Conservation (phyloP, 495 filamentous ascomycete genomes). For the Hypomontagnella submonticulosa region DNA sequence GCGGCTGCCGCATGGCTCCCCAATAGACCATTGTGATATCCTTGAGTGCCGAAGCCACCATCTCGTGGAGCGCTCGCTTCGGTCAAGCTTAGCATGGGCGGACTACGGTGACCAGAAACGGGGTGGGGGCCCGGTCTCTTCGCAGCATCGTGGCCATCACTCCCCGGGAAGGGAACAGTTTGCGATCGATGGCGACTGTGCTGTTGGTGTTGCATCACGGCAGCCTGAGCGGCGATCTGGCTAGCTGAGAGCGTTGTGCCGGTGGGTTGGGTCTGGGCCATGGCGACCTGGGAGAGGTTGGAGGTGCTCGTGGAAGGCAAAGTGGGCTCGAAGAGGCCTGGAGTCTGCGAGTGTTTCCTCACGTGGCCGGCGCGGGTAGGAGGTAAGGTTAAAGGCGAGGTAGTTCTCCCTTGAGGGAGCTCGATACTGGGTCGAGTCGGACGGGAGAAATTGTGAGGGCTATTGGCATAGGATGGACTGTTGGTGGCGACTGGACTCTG, state of each 20-base stretch:
- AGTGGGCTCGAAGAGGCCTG: constrained; percentile 90
- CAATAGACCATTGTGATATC: constrained; percentile 73
- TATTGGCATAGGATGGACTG: constrained; percentile 49
- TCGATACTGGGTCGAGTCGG: constrained; percentile 54
- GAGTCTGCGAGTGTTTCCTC: constrained; percentile 73
- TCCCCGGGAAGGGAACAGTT: constrained; percentile 65
- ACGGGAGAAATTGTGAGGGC: constrained; percentile 68
- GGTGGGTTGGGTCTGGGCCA: constrained; percentile 45
- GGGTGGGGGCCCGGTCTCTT: constrained; percentile 51
- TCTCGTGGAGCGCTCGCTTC: constrained; percentile 67
- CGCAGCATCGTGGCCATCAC: constrained; percentile 47
- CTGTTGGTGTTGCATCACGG: constrained; percentile 70
- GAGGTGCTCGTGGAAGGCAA: constrained; percentile 73
- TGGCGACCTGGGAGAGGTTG: constrained; percentile 63
- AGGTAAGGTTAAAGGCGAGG: constrained; percentile 57
- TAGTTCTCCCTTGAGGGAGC: constrained; percentile 52
- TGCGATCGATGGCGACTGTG: constrained; percentile 76
- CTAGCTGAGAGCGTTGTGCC: constrained; percentile 68
- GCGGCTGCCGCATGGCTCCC: constrained; percentile 77
- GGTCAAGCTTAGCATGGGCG: constrained; percentile 66
- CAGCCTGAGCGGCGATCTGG: constrained; percentile 90
- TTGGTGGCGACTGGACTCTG: constrained; percentile 43
- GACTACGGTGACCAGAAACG: constrained; percentile 59
- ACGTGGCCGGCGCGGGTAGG: constrained; percentile 57
- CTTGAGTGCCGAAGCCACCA: constrained; percentile 61